Evolutionary conservation across 495 filamentous ascomycete genomes (phyloP).

Genomic region (Cercophora samala): DNA sequence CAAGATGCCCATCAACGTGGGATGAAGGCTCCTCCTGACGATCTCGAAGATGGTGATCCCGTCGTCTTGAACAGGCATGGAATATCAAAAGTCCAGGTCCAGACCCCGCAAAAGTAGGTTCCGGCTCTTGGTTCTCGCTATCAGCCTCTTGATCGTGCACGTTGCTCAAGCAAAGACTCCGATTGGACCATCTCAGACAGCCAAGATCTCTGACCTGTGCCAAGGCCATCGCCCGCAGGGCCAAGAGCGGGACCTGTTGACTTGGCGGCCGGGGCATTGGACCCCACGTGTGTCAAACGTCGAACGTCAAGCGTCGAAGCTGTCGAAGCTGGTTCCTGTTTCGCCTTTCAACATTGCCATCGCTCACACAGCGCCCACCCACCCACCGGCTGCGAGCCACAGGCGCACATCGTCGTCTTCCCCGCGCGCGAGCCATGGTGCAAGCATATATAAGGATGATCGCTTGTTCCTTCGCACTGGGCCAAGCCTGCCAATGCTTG

Average conservation of each 20-base stretch:
- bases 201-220: background rate
- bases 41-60: background rate
- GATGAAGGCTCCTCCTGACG: background rate
- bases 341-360: background rate
- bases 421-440: background rate
- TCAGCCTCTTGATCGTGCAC: conserved; percentile 15
- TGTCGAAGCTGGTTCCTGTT: background rate
- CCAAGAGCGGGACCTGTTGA: background rate
- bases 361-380: background rate
- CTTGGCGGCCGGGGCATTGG: conserved; percentile 1
- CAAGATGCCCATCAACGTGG: background rate
- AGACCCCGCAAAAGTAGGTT: conserved; percentile 2
- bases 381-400: background rate
- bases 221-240: background rate
- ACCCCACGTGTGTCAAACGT: conserved; percentile 10
- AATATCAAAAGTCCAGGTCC: background rate
- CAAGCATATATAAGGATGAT: conserved; percentile 9
- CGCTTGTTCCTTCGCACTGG: background rate
- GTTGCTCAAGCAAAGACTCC: background rate
- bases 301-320: conserved; percentile 7
- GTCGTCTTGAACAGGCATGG: background rate
- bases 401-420: background rate
- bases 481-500: conserved; percentile 14
- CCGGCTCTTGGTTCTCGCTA: conserved; percentile 2
- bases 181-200: conserved; percentile 5